Conservation (phyloP, 441 rosid genomes). For the Viola pubescens region DNA sequence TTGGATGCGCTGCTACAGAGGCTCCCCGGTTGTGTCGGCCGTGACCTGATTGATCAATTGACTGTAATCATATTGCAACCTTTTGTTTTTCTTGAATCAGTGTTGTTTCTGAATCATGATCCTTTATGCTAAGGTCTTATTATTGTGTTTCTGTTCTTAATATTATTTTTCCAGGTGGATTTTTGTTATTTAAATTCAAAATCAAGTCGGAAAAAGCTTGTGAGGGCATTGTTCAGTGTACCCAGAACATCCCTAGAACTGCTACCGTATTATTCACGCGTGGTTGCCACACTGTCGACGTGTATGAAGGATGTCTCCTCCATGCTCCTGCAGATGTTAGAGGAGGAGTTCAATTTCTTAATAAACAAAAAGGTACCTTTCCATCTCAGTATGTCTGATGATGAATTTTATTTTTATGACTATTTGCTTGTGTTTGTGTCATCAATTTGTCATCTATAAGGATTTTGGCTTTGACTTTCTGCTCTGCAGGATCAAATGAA, state of each 20-base stretch:
- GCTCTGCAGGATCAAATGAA: slow-evolving; percentile 96
- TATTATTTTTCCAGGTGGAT: slow-evolving; percentile 66
- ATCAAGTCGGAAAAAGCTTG: slow-evolving; percentile 91
- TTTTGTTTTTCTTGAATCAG: background rate
- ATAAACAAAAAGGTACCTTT: slow-evolving; percentile 82
- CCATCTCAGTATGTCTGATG: slow-evolving; percentile 6
- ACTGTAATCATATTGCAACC: slow-evolving; percentile 46
- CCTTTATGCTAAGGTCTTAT: slow-evolving; percentile 1
- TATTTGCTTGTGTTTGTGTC: slow-evolving; percentile 1
- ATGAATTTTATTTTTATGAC: slow-evolving; percentile 13
- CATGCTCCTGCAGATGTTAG: slow-evolving; percentile 89
- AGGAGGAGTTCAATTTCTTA: slow-evolving; percentile 96
- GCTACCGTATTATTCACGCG: slow-evolving; percentile 87
- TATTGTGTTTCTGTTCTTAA: slow-evolving; percentile 6
- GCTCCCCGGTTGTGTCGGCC: slow-evolving; percentile 93
- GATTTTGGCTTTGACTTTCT: background rate
- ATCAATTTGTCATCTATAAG: background rate
- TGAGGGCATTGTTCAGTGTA: slow-evolving; percentile 87
- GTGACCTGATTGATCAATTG: slow-evolving; percentile 96
- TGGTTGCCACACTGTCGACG: slow-evolving; percentile 90
- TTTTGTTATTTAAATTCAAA: slow-evolving; percentile 94
- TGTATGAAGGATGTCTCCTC: slow-evolving; percentile 93
- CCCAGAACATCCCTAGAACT: slow-evolving; percentile 96
- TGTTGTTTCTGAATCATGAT: background rate
- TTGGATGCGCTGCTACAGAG: slow-evolving; percentile 92